A percentile compares a stretch with the other conserved stretches of the same genome.
These are phyloP conservation scores for Pythium oligandrum DNA, from an alignment of 352 stramenopile species.

Conservation along the genomic window DNA sequence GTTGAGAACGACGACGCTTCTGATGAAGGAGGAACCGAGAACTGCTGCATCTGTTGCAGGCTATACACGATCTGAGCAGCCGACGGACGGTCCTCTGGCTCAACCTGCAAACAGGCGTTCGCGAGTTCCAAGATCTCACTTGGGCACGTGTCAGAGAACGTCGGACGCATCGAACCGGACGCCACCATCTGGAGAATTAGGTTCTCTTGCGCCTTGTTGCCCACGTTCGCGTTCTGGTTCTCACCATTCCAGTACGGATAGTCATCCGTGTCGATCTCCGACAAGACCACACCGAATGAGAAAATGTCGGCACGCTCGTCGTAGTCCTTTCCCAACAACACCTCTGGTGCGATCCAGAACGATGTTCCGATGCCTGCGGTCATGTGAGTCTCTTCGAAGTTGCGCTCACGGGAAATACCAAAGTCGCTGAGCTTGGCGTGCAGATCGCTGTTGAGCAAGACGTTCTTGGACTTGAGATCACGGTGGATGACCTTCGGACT, in stretches of 20 bases:
- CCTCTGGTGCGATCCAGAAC: constrained; percentile 71
- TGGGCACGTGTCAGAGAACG: constrained; percentile 48
- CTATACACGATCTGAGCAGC: constrained; percentile 52
- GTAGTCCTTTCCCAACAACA: constrained; percentile 51
- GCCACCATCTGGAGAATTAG: constrained; percentile 64
- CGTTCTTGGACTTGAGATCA: constrained; percentile 40
- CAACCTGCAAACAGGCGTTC: constrained; percentile 39
- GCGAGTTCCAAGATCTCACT: constrained; percentile 41
- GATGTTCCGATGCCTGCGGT: constrained; percentile 59
- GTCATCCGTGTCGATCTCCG: constrained; percentile 52
- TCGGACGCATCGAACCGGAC: constrained; percentile 39
- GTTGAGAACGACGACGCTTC: too few relatives aligned
- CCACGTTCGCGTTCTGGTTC: constrained; percentile 44
- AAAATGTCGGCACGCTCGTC: constrained; percentile 57
- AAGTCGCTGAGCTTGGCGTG: constrained; percentile 79
- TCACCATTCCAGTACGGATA: constrained; percentile 61
- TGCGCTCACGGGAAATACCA: constrained; percentile 53
- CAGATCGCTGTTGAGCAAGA: constrained; percentile 37
- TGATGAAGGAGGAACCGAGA: not conserved
- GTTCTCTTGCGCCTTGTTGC: constrained; percentile 44
- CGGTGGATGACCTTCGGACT: constrained; percentile 46
- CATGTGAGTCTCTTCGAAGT: constrained; percentile 63
- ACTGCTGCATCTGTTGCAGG: constrained; percentile 36
- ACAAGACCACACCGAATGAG: constrained; percentile 46
- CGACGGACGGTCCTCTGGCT: constrained; percentile 55